Base-by-base conservation (phyloP, 371 early-diverging fungal genomes). In the Mucor irregularis region DNA sequence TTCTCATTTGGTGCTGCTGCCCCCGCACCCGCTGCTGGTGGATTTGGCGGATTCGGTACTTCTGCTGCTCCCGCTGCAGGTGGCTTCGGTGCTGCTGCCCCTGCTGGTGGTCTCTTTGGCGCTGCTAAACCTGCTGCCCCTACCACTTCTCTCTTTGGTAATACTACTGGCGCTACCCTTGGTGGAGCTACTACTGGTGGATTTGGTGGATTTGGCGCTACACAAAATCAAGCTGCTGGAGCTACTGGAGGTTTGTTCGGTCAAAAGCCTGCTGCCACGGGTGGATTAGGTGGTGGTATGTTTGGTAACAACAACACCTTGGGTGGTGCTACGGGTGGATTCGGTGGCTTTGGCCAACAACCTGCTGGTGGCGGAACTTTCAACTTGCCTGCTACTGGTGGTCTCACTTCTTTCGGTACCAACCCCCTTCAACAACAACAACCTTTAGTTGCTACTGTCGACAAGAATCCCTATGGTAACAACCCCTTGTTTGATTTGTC, bases 401-500 rank as follows among this genome's bases (percentile, higher is more conserved):
- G 78, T 8, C 39, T 75, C 45, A 71, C 74, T 7, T 64, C 74
- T 1, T 76, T 81, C 39, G 79, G 80, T 21, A 63, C 71, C 4
- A 65, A 38, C 28, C 61, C 61, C 30, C 55, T 71, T 9, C 73
- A 57, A 24, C 70, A 73, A 28, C 73, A 72, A 53, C 78, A 66
- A 56, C 69, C 71, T 16, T 61, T 93, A 47, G 74, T 82, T 17
- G 92, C 95, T 2, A 78, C 84, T 17, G 86, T 94, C 44, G 93
- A 93, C 52, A 76, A 81, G 42, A 85, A 85, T 50, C 92, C 95
- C 8, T 96, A 94, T 58, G 95, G 95, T 33, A 73, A 69, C 51
- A 92, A 87, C 49, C 88, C 94, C 16, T 71, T 95, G 37, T 91
- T 94, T 62, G 81, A 90, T 49, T 56, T 73, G 16, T 53, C 62